Conservation (phyloP, 2,329 filamentous ascomycete species). For the Cytospora chrysosperma region DNA sequence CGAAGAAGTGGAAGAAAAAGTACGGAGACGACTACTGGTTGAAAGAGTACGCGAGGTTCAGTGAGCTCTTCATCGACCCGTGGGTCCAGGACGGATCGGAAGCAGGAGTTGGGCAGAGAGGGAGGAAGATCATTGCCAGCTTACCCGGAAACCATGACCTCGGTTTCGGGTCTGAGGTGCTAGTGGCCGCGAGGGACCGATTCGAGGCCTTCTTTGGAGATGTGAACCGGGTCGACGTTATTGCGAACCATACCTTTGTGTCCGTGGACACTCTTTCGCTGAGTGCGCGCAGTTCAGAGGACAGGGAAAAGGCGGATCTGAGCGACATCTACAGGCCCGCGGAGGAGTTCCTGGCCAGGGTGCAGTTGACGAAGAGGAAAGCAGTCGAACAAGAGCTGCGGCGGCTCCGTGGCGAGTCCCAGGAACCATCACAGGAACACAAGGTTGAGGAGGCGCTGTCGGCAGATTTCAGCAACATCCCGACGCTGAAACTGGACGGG, state of each 20-base stretch:
- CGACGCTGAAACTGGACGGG: slow-evolving; percentile 43
- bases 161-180: slow-evolving; percentile 84
- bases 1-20: slow-evolving; percentile 68
- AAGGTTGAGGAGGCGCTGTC: slow-evolving; percentile 56
- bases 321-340: slow-evolving; percentile 71
- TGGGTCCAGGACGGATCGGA: slow-evolving; percentile 59
- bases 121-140: slow-evolving; percentile 77
- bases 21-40: slow-evolving; percentile 86
- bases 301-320: slow-evolving; percentile 52
- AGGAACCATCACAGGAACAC: slow-evolving; percentile 57
- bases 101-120: slow-evolving; percentile 59
- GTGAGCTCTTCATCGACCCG: slow-evolving; percentile 75
- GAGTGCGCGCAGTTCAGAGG: slow-evolving; percentile 64
- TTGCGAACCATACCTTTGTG: slow-evolving; percentile 94
- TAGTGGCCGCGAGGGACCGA: slow-evolving; percentile 73
- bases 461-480: slow-evolving; percentile 42
- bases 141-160: slow-evolving; percentile 94
- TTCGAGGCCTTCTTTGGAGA: slow-evolving; percentile 90
- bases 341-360: slow-evolving; percentile 69
- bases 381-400: slow-evolving; percentile 69
- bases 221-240: slow-evolving; percentile 83
- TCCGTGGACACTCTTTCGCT: slow-evolving; percentile 87
- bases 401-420: slow-evolving; percentile 59
- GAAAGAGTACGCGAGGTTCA: slow-evolving; percentile 81
- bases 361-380: slow-evolving; percentile 64